Base-by-base conservation (phyloP, 257 asterid species). In the Solanum etuberosum region DNA sequence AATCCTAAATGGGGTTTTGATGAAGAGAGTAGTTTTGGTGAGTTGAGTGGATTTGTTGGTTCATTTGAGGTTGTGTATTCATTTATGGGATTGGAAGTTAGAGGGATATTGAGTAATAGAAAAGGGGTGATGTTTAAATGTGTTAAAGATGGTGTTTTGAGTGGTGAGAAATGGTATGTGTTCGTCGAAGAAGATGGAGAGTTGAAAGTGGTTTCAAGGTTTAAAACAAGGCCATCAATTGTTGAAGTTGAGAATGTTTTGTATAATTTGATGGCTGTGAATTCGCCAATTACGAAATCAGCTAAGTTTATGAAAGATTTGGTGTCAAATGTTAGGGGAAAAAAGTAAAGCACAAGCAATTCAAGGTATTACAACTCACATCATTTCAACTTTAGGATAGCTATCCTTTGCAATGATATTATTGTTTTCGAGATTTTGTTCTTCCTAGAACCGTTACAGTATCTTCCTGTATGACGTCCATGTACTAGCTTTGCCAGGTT, bases 1-100 rank as follows among this genome's bases (percentile, higher is more conserved):
- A 97, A 97, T 83, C 98, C 98, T 40, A 91, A n/a, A 73, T 96
- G 98, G 98, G 87, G 92, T 46, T 95, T 91, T 71, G 97, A 96
- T 78, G 98, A 94, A 59, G 99, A 96, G 91, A 86, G 27, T 25
- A 90, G 86, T 77, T 92, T 95, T 78, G 93, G 89, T 38, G 95
- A 90, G 88, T 16, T 93, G 91, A 87, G 93, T 63, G 89, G 91
- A 27, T 94, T 96, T 86, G 92, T 94, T 86, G 93, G 95, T 29
- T 94, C 96, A 35, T 96, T 95, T 83, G 98, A 96, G 25, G 98
- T 93, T 38, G 93, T 96, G 83, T 95, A 93, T 90, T 94, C 98
- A 38, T 96, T 95, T 85, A 91, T 91, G 90, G 99, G 99, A 10
- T 92, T 96, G 93, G 98, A 95, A 87, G 98, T 95, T 46, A 92